Conservation (phyloP, 2,329 filamentous ascomycete genomes). For the Sclerotinia subarctica region DNA sequence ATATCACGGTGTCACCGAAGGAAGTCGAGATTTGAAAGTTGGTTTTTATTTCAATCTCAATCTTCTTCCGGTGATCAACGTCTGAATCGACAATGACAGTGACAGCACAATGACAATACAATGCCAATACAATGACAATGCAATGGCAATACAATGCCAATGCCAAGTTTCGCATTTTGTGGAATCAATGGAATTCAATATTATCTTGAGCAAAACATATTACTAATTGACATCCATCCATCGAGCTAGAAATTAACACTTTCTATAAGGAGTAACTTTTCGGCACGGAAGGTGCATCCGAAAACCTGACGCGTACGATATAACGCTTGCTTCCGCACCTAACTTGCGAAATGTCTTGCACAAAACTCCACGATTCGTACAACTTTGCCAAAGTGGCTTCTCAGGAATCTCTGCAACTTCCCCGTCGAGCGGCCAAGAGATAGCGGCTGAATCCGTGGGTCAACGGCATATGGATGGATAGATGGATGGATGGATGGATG, state of each 20-base stretch:
- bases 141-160: background rate
- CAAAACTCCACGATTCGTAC: conserved; percentile 15
- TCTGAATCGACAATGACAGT: background rate
- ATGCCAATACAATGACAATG: too few relatives aligned
- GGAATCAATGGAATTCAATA: background rate
- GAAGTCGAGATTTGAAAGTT: background rate
- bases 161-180: background rate
- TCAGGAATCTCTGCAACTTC: background rate
- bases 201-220: background rate
- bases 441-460: conserved; percentile 12
- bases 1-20: background rate
- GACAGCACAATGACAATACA: too few relatives aligned
- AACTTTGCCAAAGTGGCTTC: conserved; percentile 9
- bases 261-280: background rate
- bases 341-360: conserved; percentile 12
- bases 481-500: background rate
- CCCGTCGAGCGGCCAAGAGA: conserved; percentile 6
- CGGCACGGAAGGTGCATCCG: conserved; percentile 6
- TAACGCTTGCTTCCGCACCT: background rate
- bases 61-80: background rate
- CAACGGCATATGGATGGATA: conserved; percentile 1
- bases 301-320: conserved; percentile 13
- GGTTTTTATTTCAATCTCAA: background rate
- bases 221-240: background rate
- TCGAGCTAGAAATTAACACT: background rate